phyloP scores from a whole-genome alignment of 345 rosid species.

The Turnera subulata region DNA sequence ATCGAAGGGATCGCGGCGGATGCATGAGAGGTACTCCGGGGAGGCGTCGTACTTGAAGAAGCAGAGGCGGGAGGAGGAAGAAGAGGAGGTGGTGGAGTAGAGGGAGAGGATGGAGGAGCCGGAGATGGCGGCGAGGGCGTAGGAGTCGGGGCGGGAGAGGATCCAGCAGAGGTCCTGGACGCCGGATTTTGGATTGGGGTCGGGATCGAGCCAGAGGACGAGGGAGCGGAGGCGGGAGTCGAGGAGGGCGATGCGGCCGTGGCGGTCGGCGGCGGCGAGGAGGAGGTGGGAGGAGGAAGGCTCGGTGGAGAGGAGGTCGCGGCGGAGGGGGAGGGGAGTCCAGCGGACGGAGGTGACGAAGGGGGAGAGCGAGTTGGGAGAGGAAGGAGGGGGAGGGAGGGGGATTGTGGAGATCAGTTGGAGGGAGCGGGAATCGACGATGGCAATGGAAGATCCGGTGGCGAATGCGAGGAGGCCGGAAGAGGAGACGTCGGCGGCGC shows the following conservation, averaged over 20 bases:
- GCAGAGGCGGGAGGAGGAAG: conserved; percentile 40
- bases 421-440: conserved; percentile 76
- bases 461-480: conserved; percentile 86
- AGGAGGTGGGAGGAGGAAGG: conserved; percentile 69
- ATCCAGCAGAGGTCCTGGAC: conserved; percentile 91
- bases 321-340: conserved; percentile 70
- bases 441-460: conserved; percentile 73
- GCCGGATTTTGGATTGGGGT: conserved; percentile 54
- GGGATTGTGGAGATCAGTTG: conserved; percentile 78
- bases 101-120: conserved; percentile 70
- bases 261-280: conserved; percentile 91
- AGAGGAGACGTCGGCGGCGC: conserved; percentile 69
- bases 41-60: conserved; percentile 82
- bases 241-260: conserved; percentile 79
- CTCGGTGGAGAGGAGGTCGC: conserved; percentile 76
- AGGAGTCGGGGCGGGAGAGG: conserved; percentile 46
- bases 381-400: conserved; percentile 58
- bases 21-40: conserved; percentile 68
- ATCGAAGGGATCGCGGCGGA: conserved; percentile 88
- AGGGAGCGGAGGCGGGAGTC: conserved; percentile 71
- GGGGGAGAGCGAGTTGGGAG: conserved; percentile 50
- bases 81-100: conserved; percentile 35
- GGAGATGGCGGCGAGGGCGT: conserved; percentile 59
- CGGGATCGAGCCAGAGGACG: conserved; percentile 60
- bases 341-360: conserved; percentile 86